Evolutionary conservation across 2,329 filamentous ascomycete genomes (phyloP), one percentile per base, ranked within the genome.

Genomic region (Penicillium sclerotigenum): DNA sequence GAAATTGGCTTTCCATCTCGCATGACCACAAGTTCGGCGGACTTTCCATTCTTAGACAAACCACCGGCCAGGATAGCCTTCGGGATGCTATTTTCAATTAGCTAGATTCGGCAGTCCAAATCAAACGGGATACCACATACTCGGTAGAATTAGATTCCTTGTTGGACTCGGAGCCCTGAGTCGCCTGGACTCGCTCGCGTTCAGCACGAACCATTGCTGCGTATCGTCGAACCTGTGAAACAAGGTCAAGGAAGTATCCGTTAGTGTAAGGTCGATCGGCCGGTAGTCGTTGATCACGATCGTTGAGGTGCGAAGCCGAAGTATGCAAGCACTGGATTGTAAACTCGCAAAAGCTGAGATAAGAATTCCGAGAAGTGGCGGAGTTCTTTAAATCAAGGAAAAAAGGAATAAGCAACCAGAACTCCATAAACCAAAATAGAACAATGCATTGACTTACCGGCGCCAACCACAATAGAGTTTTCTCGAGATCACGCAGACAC

Each of bases 201-300:
- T 87, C 84, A 64, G 87, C 86, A 61, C 87, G 87, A 68, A 97
- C 86, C 73, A 94, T 89, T 68, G 87, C 84, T 59, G 91, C 92
- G 84, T 96, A 96, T 72, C 90, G 85, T 72, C 87, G 85, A 67
- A 97, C 91, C 83, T 97, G 92, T 73, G 95, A 90, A 73, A 95
- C 87, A 59, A 97, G 86, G 79, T 97, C 93, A 78, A 97, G 88
- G 73, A 97, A 97, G 78, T 97, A 97, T 72, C 90, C 90, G 83
- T 89, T 91, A 82, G 88, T 94, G 81, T 97, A 97, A 64, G 91
- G 91, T 68, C 89, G 87, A 75, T 97, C 93, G 75, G 85, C 81
- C 58, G 90, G 88, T 73, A 90, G 86, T 64, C 87, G 87, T 78
- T 93, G 90, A 74, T 97, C 92, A 72, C 86, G 86, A 72, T 95